Conservation (phyloP, 495 filamentous ascomycete genomes). For the Copromyces sp. region DNA sequence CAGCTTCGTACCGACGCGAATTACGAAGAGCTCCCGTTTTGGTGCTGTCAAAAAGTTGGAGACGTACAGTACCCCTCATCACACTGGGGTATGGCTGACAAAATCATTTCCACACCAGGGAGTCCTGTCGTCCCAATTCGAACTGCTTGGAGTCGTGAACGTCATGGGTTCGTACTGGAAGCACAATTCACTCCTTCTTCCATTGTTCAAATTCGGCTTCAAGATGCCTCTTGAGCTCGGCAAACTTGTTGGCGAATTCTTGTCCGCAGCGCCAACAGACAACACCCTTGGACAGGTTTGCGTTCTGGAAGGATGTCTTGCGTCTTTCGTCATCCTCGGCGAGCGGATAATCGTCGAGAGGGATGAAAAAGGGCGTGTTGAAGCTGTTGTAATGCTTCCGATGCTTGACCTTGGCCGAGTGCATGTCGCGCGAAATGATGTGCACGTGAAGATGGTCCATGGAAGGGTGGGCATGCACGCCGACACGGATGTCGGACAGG, state of each 20-base stretch:
- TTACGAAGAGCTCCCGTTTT: neutral
- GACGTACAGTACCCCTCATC: neutral
- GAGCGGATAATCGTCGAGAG: conserved; percentile 73
- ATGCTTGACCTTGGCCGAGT: conserved; percentile 60
- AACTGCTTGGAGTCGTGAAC: neutral
- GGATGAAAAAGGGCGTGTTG: conserved; percentile 75
- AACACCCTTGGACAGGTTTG: conserved; percentile 47
- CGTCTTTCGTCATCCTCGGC: conserved; percentile 48
- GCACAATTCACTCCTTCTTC: conserved; percentile 48
- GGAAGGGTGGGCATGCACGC: conserved; percentile 76
- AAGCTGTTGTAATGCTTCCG: conserved; percentile 91
- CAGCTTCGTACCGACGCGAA: neutral
- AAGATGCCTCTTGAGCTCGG: conserved; percentile 68
- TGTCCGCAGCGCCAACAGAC: conserved; percentile 78
- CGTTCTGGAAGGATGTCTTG: conserved; percentile 43
- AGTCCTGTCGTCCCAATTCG: neutral
- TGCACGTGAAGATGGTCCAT: conserved; percentile 94
- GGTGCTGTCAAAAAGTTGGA: neutral
- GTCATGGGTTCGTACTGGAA: neutral
- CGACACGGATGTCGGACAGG: conserved; percentile 62
- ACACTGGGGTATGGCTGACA: neutral
- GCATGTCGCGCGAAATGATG: conserved; percentile 65
- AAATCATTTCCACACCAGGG: neutral
- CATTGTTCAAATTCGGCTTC: conserved; percentile 71
- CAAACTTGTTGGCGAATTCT: conserved; percentile 63